phyloP scores from a whole-genome alignment of 2,329 filamentous ascomycete genomes.

The Aspergillus floridensis region DNA sequence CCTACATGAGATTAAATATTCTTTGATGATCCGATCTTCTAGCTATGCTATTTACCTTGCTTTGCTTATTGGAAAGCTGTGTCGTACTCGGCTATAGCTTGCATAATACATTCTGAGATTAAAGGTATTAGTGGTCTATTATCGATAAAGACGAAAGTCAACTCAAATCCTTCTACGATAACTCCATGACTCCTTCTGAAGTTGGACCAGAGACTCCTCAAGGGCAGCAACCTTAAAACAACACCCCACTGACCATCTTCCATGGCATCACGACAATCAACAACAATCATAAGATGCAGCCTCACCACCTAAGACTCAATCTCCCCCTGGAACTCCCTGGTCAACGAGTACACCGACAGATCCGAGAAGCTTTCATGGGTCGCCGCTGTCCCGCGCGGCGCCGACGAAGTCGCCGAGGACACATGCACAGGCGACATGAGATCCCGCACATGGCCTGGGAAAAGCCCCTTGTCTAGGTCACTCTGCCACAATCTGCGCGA shows the following conservation, averaged over 20 bases:
- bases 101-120: too few relatives aligned
- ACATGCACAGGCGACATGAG: conserved; percentile 4
- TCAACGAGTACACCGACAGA: conserved; percentile 5
- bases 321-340: conserved; percentile 5
- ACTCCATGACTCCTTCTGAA: too few relatives aligned
- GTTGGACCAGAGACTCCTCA: background rate
- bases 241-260: background rate
- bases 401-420: background rate
- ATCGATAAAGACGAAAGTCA: too few relatives aligned
- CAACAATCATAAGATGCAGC: background rate
- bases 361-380: conserved; percentile 7
- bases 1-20: too few relatives aligned
- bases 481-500: conserved; percentile 13
- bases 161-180: too few relatives aligned
- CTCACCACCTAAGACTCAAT: background rate
- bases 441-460: conserved; percentile 2
- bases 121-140: too few relatives aligned
- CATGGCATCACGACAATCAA: background rate
- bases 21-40: too few relatives aligned
- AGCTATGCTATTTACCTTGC: too few relatives aligned
- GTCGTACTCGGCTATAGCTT: too few relatives aligned
- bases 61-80: too few relatives aligned
- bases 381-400: background rate
- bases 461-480: conserved; percentile 15
- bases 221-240: background rate